Evolutionary conservation across 208 protist genomes (phyloP), one percentile per base, ranked within the genome.

Genomic region (Acanthamoeba lenticulata): DNA sequence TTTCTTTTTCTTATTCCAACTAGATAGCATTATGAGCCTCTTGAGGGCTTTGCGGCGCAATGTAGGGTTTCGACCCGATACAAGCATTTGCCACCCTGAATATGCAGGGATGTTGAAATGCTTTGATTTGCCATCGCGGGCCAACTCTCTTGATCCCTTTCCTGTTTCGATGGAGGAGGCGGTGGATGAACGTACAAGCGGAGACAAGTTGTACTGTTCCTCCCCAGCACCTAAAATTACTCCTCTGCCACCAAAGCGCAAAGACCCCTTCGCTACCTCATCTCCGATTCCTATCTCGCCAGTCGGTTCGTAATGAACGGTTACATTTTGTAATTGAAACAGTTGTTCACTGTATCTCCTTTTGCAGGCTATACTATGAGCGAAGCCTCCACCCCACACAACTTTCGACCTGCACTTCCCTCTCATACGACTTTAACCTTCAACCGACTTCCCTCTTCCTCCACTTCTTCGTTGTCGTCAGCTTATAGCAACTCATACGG

Each of bases 91-190:
- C 83, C 83, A 60, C 24, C 49, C 45, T 4, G 83, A 90, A 40
- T 69, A 90, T n/a, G 52, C 55, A 7, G 83, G 83, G 7, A 65
- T 90, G 52, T 47, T 90, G 27, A 90, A 90, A 90, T 90, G 83
- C 49, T 90, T 90, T 32, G 83, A 90, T 69, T 32, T 90, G 34
- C 83, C 83, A 36, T 90, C 83, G 27, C 83, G 83, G 3, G 83
- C 83, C n/a, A 90, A 90, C n/a, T 65, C 83, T 11, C 55, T 90
- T 4, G 83, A 90, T 69, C 83, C 52, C 49, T 90, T 90, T 21
- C 83, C 83, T 21, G 83, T 90, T 42, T 69, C 52, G 29, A 90
- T 69, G 55, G 83, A 90, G 24, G 83, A 90, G 17, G 83, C 83
- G 19, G 83, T 45, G 1, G 83, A 90, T 29, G 55, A 69, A n/a